Evolutionary conservation across 2,329 filamentous ascomycete genomes (phyloP).

Genomic region (Penicillium sp.): DNA sequence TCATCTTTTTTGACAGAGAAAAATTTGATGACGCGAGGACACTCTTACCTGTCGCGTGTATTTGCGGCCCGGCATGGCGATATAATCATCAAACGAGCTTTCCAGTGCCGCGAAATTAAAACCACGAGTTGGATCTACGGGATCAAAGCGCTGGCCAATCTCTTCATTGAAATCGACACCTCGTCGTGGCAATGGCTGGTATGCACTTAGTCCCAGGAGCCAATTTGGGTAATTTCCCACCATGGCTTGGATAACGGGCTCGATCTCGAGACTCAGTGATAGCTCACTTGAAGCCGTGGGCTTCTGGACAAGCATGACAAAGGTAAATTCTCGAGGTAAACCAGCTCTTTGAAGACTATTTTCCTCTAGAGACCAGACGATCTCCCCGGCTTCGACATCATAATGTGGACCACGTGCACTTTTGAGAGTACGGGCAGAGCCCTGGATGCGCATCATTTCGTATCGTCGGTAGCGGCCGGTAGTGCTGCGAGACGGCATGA

Average conservation of each 20-base stretch:
- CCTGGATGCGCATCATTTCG: slow-evolving; percentile 48
- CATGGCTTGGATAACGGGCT: slow-evolving; percentile 39
- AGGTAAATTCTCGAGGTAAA: slow-evolving; percentile 48
- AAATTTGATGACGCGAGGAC: neutral
- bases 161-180: slow-evolving; percentile 38
- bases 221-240: slow-evolving; percentile 39
- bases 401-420: slow-evolving; percentile 31
- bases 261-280: slow-evolving; percentile 37
- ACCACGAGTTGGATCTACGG: slow-evolving; percentile 28
- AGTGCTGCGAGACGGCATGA: slow-evolving; percentile 39
- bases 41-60: slow-evolving; percentile 20
- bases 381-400: slow-evolving; percentile 41
- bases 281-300: slow-evolving; percentile 37
- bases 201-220: slow-evolving; percentile 34
- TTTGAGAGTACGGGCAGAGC: slow-evolving; percentile 39
- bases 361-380: slow-evolving; percentile 48
- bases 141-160: slow-evolving; percentile 42
- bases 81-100: slow-evolving; percentile 41
- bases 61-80: slow-evolving; percentile 41
- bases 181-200: slow-evolving; percentile 34
- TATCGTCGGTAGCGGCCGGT: slow-evolving; percentile 41
- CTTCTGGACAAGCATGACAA: slow-evolving; percentile 46
- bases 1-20: too few species aligned
- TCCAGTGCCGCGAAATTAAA: slow-evolving; percentile 44
- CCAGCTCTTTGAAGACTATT: slow-evolving; percentile 45